phyloP scores from a whole-genome alignment of 352 stramenopile genomes.

The Phytopythium ostracodes region DNA sequence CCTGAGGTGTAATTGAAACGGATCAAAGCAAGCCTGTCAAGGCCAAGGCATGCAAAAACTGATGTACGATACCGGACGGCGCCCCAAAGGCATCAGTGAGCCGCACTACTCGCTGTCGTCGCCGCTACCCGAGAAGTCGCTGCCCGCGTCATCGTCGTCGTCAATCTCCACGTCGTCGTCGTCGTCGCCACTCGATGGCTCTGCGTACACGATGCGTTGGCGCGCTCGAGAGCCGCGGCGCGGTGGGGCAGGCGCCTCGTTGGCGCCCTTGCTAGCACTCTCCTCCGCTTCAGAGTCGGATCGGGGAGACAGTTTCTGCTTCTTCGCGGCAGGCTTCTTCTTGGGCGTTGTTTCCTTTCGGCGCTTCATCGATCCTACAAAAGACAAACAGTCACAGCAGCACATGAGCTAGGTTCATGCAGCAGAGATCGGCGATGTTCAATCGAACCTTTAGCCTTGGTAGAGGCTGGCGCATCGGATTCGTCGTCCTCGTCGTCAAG shows the following conservation, averaged over 20 bases:
- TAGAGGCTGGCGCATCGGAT: not conserved
- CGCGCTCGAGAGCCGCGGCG: slow-evolving; percentile 33
- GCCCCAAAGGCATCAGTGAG: too few species aligned
- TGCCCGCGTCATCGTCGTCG: slow-evolving; percentile 32
- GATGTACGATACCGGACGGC: slow-evolving; percentile 18
- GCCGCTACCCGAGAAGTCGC: slow-evolving; percentile 45
- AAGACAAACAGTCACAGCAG: not conserved
- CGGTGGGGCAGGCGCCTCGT: slow-evolving; percentile 16
- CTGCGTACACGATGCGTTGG: slow-evolving; percentile 47
- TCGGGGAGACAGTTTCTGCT: not conserved
- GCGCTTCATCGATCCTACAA: slow-evolving; percentile 19
- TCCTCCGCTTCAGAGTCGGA: slow-evolving; percentile 11
- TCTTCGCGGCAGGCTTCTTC: slow-evolving; percentile 3
- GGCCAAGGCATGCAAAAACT: not conserved
- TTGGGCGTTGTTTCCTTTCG: slow-evolving; percentile 19
- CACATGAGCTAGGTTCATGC: not conserved
- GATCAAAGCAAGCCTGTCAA: not conserved
- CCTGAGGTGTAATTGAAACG: not conserved
- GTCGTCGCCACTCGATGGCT: slow-evolving; percentile 56
- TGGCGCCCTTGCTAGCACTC: slow-evolving; percentile 10
- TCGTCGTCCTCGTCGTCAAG: slow-evolving; percentile 1
- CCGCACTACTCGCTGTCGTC: slow-evolving; percentile 48
- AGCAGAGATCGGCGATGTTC: not conserved
- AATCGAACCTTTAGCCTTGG: slow-evolving; percentile 7
- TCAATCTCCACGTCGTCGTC: slow-evolving; percentile 24